phyloP scores from a whole-genome alignment of 2,329 filamentous ascomycete genomes.

The Blumeria hordei region DNA sequence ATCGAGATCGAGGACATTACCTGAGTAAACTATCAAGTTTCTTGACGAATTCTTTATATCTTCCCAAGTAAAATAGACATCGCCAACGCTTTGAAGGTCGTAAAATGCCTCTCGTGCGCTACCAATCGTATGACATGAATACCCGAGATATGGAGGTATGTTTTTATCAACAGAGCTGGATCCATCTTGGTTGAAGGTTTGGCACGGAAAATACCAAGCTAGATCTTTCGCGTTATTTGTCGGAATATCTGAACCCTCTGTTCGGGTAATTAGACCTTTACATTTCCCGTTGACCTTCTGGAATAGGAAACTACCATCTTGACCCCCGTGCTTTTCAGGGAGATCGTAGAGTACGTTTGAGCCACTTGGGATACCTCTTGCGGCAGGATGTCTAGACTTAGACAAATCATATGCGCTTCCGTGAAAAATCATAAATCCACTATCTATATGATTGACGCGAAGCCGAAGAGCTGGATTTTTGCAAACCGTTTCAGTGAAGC shows the following conservation, averaged over 20 bases:
- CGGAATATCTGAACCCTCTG: conserved; percentile 51
- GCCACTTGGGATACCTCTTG: conserved; percentile 46
- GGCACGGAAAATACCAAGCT: conserved; percentile 95
- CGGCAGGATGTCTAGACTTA: conserved; percentile 52
- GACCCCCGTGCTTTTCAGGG: conserved; percentile 57
- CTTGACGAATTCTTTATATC: conserved; percentile 74
- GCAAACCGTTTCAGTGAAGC: conserved; percentile 79
- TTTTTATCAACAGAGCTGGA: conserved; percentile 55
- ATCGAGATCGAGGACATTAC: conserved; percentile 74
- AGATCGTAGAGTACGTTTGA: conserved; percentile 75
- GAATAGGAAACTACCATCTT: conserved; percentile 90
- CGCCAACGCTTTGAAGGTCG: conserved; percentile 40
- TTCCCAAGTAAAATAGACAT: conserved; percentile 92
- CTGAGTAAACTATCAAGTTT: conserved; percentile 85
- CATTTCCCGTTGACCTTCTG: conserved; percentile 96
- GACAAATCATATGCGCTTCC: conserved; percentile 72
- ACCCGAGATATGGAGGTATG: conserved; percentile 55
- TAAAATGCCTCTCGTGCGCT: conserved; percentile 54
- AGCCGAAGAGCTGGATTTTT: conserved; percentile 43
- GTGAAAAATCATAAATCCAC: conserved; percentile 88
- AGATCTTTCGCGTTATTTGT: conserved; percentile 49
- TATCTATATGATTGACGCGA: conserved; percentile 56
- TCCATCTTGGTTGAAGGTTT: conserved; percentile 78
- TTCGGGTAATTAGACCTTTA: conserved; percentile 63
- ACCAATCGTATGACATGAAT: conserved; percentile 63